phyloP scores from a whole-genome alignment of 2,329 filamentous ascomycete genomes.

The Hypoxylon sp. region DNA sequence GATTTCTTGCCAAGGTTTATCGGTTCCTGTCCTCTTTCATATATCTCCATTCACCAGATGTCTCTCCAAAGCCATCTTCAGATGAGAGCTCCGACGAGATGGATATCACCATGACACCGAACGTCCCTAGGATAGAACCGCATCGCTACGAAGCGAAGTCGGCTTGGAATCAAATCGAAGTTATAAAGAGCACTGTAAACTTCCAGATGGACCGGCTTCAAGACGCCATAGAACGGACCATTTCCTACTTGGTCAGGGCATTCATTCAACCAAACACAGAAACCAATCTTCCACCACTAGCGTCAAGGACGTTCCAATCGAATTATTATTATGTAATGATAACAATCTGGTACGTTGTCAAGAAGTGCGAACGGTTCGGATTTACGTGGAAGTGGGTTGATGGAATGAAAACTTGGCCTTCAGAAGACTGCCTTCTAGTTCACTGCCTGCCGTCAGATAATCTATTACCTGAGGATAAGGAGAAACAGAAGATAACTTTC shows the following conservation, averaged over 20 bases:
- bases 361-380: constrained; percentile 15
- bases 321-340: constrained; percentile 39
- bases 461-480: constrained; percentile 9
- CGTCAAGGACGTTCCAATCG: constrained; percentile 13
- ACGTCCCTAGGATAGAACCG: neutral
- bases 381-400: constrained; percentile 16
- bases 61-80: neutral
- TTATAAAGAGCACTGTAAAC: constrained; percentile 2
- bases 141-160: constrained; percentile 7
- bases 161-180: constrained; percentile 10
- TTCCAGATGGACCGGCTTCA: constrained; percentile 20
- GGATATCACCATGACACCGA: neutral
- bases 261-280: constrained; percentile 15
- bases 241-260: constrained; percentile 23
- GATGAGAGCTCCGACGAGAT: constrained; percentile 6
- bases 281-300: neutral
- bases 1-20: constrained; percentile 30
- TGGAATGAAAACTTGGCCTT: constrained; percentile 14
- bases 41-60: neutral
- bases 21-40: constrained; percentile 16
- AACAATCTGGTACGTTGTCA: constrained; percentile 38
- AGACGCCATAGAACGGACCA: constrained; percentile 17
- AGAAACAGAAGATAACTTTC: constrained; percentile 30
- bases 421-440: constrained; percentile 3
- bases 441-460: constrained; percentile 18